These are phyloP conservation scores for Hypericum androsaemum DNA, from an alignment of 345 rosid genomes.

Conservation along the genomic window DNA sequence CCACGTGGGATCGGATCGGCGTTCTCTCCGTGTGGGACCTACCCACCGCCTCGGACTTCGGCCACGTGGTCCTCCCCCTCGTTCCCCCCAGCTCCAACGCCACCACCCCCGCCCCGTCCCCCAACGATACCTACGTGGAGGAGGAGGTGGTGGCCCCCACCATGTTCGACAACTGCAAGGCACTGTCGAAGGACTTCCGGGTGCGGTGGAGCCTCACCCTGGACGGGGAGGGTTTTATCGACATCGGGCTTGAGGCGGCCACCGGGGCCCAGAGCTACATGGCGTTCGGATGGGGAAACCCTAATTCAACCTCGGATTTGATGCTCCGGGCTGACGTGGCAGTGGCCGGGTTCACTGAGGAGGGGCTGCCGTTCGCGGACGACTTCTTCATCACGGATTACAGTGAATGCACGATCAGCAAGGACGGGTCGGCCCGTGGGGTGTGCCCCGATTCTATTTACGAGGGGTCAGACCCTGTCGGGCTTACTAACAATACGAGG, in stretches of 20 bases:
- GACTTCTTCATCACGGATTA: slow-evolving; percentile 67
- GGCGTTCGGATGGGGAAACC: slow-evolving; percentile 93
- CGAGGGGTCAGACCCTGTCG: slow-evolving; percentile 35
- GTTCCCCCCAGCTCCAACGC: slow-evolving; percentile 21
- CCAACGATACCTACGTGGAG: slow-evolving; percentile 12
- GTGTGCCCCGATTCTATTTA: slow-evolving; percentile 83
- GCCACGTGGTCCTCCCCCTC: slow-evolving; percentile 42
- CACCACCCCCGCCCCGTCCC: slow-evolving; percentile 42
- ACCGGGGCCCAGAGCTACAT: slow-evolving; percentile 52
- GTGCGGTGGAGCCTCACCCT: slow-evolving; percentile 65
- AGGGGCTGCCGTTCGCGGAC: slow-evolving; percentile 69
- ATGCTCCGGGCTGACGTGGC: slow-evolving; percentile 80
- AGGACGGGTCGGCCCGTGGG: slow-evolving; percentile 53
- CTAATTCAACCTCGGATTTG: slow-evolving; percentile 30
- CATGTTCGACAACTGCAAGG: slow-evolving; percentile 76
- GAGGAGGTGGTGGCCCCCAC: slow-evolving; percentile 36
- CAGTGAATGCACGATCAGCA: slow-evolving; percentile 55
- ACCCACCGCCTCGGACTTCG: slow-evolving; percentile 63
- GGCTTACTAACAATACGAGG: slow-evolving; percentile 56
- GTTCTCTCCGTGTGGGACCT: slow-evolving; percentile 65
- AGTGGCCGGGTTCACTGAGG: slow-evolving; percentile 61
- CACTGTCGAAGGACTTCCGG: slow-evolving; percentile 50
- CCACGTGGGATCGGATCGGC: slow-evolving; percentile 56
- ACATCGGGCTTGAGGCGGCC: slow-evolving; percentile 78
- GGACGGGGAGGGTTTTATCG: slow-evolving; percentile 38